These are phyloP conservation scores for Lupinus albus DNA, from an alignment of 306 rosid genomes.

Conservation along the genomic window DNA sequence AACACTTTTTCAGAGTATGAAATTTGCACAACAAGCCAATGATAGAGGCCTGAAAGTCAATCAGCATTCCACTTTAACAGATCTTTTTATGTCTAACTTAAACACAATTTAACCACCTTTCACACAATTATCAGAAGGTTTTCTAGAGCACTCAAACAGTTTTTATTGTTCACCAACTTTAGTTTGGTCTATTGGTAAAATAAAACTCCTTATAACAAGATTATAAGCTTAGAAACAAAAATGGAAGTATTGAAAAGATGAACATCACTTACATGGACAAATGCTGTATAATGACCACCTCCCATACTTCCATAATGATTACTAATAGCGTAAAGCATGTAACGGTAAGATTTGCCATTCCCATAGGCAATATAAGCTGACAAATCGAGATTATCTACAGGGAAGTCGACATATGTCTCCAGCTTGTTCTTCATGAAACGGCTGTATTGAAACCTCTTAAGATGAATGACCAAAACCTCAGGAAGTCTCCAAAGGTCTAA, in stretches of 20 bases:
- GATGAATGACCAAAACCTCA: constrained; percentile 94
- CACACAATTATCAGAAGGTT: not conserved
- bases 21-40: not conserved
- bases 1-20: not conserved
- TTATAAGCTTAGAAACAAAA: not conserved
- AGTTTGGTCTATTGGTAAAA: constrained; percentile 24
- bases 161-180: constrained; percentile 3
- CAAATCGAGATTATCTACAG: constrained; percentile 84
- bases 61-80: not conserved
- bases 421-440: constrained; percentile 89
- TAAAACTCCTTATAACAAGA: constrained; percentile 24
- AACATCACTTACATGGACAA: constrained; percentile 82
- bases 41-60: constrained; percentile 6
- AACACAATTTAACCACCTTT: constrained; percentile 21
- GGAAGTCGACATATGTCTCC: constrained; percentile 94
- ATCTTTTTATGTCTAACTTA: not conserved
- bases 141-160: not conserved
- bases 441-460: constrained; percentile 95
- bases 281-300: constrained; percentile 98
- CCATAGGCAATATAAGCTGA: constrained; percentile 68
- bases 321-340: constrained; percentile 91
- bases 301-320: constrained; percentile 99
- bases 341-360: constrained; percentile 60
- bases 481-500: constrained; percentile 99
- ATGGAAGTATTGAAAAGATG: constrained; percentile 16